A percentile compares a stretch with the other conserved stretches of the same genome.
Evolutionary conservation across 2,329 filamentous ascomycete genomes (phyloP).

Genomic region (Colletotrichum sp.): DNA sequence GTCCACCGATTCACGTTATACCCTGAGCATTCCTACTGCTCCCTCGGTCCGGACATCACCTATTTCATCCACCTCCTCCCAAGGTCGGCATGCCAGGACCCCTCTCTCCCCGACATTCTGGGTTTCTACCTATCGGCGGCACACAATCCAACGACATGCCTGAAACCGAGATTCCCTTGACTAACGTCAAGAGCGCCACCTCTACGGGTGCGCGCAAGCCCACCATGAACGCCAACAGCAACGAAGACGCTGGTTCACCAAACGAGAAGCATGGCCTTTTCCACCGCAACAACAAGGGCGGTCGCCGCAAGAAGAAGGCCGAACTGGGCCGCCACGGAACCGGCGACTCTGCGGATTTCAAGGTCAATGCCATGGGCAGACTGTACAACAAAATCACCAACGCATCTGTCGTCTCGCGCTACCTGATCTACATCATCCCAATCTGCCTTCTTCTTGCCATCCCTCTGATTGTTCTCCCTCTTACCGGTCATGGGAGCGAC

Average conservation of each 20-base stretch:
- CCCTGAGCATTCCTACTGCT: background rate
- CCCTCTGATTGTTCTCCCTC: conserved; percentile 62
- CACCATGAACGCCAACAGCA: conserved; percentile 40
- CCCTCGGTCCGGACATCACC: background rate
- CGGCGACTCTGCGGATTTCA: conserved; percentile 53
- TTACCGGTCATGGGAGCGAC: conserved; percentile 44
- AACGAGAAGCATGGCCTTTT: conserved; percentile 54
- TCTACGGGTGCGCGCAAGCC: conserved; percentile 58
- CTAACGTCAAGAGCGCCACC: conserved; percentile 59
- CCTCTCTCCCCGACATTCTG: conserved; percentile 42
- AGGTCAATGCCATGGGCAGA: conserved; percentile 69
- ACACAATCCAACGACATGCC: conserved; percentile 34
- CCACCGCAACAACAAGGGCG: conserved; percentile 46
- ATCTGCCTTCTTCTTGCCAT: conserved; percentile 65
- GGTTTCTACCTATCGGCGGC: conserved; percentile 48
- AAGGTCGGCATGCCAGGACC: conserved; percentile 28
- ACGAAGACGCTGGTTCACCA: conserved; percentile 31
- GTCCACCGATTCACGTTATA: background rate
- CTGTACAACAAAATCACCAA: conserved; percentile 69
- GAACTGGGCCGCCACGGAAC: conserved; percentile 48
- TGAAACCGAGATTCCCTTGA: conserved; percentile 58
- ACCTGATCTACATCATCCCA: conserved; percentile 71
- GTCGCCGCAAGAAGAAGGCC: conserved; percentile 56
- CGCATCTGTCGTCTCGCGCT: conserved; percentile 68
- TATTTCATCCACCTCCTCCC: background rate